Conservation (phyloP, 257 asterid species). For the Primulina eburnea region DNA sequence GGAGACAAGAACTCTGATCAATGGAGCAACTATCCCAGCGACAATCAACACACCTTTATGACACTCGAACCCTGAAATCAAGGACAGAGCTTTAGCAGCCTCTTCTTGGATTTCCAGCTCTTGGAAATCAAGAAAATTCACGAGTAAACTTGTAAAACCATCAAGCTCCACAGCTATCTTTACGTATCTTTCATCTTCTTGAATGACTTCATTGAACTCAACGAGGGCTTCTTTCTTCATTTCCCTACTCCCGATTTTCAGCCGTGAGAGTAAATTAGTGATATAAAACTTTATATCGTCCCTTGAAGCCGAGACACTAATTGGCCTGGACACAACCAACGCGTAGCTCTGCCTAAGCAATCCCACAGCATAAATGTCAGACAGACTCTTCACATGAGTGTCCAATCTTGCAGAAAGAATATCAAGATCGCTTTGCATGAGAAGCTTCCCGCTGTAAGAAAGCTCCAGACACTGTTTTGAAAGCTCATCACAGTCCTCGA, state of each 20-base stretch:
- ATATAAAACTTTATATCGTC: constrained; percentile 72
- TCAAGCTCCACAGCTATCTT: constrained; percentile 57
- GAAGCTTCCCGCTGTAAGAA: constrained; percentile 77
- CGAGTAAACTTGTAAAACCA: constrained; percentile 41
- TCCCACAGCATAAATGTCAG: constrained; percentile 64
- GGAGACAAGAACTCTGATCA: constrained; percentile 65
- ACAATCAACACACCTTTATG: constrained; percentile 41
- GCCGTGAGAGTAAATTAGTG: constrained; percentile 61
- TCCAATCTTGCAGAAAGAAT: constrained; percentile 51
- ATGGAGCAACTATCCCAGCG: constrained; percentile 60
- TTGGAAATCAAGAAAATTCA: constrained; percentile 60
- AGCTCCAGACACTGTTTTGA: constrained; percentile 48
- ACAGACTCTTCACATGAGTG: constrained; percentile 38
- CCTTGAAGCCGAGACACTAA: constrained; percentile 52
- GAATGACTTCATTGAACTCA: constrained; percentile 53
- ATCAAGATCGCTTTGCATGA: constrained; percentile 90
- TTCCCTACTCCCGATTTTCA: constrained; percentile 59
- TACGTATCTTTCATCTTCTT: constrained; percentile 65
- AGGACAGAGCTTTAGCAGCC: constrained; percentile 51
- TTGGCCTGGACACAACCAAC: constrained; percentile 64
- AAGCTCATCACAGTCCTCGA: constrained; percentile 46
- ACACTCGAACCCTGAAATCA: constrained; percentile 46
- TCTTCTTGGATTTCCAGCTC: constrained; percentile 61
- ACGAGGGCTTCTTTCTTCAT: constrained; percentile 77
- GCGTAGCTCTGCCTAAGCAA: constrained; percentile 67